Evolutionary conservation across 305 asterid species (phyloP).

Genomic region (Caryopteris hybrid): DNA sequence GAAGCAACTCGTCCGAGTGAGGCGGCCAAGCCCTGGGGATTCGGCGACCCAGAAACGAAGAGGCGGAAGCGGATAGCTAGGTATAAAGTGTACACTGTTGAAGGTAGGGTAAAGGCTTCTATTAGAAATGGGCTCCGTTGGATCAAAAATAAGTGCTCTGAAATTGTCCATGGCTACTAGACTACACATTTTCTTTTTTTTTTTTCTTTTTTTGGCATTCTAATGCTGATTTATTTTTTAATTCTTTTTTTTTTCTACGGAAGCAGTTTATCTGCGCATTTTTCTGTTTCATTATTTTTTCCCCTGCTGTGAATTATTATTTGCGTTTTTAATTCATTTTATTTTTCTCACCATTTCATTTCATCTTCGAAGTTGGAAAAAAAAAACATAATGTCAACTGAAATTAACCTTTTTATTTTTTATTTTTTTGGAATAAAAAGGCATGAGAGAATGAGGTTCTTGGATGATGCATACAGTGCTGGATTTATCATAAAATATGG

Average conservation of each 20-base stretch:
- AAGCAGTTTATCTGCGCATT: background rate
- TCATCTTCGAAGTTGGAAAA: no score
- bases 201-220: slow-evolving; percentile 9
- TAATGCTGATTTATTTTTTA: no score
- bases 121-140: slow-evolving; percentile 63
- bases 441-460: no score
- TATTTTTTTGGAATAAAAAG: no score
- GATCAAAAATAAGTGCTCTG: slow-evolving; percentile 70
- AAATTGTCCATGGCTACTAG: slow-evolving; percentile 58
- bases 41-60: slow-evolving; percentile 56
- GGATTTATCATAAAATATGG: no score
- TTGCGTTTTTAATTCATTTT: no score
- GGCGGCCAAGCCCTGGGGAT: slow-evolving; percentile 52
- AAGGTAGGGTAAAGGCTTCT: slow-evolving; percentile 71
- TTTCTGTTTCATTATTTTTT: background rate
- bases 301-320: no score
- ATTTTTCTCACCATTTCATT: no score
- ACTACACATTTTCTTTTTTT: background rate
- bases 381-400: no score
- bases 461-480: no score
- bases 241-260: background rate
- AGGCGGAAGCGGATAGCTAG: slow-evolving; percentile 66
- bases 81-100: slow-evolving; percentile 62
- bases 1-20: slow-evolving; percentile 15
- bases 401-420: no score